Evolutionary conservation across 805 yeast genomes (phyloP), one percentile per base, ranked within the genome.

Genomic region (Metschnikowia gelsemii): DNA sequence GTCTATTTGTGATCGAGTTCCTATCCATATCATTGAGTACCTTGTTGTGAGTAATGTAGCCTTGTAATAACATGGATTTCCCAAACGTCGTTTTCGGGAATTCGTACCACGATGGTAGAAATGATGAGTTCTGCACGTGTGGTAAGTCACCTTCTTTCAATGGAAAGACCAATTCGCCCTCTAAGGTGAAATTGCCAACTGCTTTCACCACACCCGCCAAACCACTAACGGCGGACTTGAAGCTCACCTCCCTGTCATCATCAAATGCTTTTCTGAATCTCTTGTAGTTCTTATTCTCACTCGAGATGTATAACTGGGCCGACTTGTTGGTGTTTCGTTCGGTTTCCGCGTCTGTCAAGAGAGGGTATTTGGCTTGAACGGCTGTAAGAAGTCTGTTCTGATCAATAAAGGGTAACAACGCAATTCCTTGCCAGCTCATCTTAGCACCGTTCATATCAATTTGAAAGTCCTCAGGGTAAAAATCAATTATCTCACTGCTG

Each of bases 391-490:
- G 68, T 52, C 95, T 69, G n/a, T 62, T 62, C 54, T 87, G 96
- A 55, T 90, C 96, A 52, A 90, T 91, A 52, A 90, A 90, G 0
- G 98, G 97, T 41, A 90, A 66, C 29, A 90, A 64, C 0, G 95
- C 90, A 55, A 90, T 84, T 40, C 96, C 97, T 59, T 88, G 95
- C 98, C 98, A 90, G 37, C 91, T 73, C 87, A 85, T 84, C 51
- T 86, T 88, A 52, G 87, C 87, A 21, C 98, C 98, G 58, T 90
- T 89, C 96, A 90, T 88, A 64, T 90, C 98, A 50, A 90, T 83
- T 33, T 82, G 78, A 64, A 90, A 90, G 23, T 86, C 83, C 43
- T 79, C 86, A 0, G 98, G 98, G 56, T 90, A 90, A 52, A 89
- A 90, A 56, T 90, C 96, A 49, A 86, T 82, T 47, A 90, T 88